Conservation (phyloP, 2,329 filamentous ascomycete species). For the Trichoderma endophyticum region DNA sequence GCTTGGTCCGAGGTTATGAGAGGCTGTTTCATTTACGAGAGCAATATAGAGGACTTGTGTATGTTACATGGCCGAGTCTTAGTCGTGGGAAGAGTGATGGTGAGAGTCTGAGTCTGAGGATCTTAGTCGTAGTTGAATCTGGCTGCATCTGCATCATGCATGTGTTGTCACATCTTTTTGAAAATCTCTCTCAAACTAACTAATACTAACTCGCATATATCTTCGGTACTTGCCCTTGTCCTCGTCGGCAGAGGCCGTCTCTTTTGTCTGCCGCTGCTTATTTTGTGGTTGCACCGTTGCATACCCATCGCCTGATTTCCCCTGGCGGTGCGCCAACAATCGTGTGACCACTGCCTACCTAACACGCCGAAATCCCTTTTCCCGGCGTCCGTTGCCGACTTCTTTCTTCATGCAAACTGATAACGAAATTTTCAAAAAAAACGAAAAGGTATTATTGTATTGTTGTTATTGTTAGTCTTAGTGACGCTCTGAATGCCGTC, state of each 20-base stretch:
- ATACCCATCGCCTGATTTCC: conserved; percentile 3
- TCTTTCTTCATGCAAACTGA: not conserved
- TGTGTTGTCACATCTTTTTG: not conserved
- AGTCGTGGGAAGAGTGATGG: too few relatives aligned
- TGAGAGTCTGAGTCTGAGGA: too few relatives aligned
- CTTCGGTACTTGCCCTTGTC: not conserved
- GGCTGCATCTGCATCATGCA: not conserved
- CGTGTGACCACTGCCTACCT: not conserved
- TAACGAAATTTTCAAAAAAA: not conserved
- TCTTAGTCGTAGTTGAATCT: too few relatives aligned
- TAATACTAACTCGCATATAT: not conserved
- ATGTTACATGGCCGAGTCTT: not conserved
- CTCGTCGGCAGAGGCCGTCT: not conserved
- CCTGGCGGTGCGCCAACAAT: not conserved
- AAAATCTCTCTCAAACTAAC: not conserved
- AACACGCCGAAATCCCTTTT: not conserved
- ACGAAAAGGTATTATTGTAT: not conserved
- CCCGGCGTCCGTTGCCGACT: not conserved
- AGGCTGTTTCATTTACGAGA: not conserved
- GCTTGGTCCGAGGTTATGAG: conserved; percentile 7
- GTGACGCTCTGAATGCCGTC: not conserved
- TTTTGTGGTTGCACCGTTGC: not conserved
- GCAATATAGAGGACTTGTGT: not conserved
- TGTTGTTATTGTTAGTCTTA: not conserved
- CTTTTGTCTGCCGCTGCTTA: not conserved